A percentile compares a stretch with the other conserved stretches of the same genome.
These are phyloP conservation scores for Beverwykella pulmonaria DNA, from an alignment of 495 filamentous ascomycete species.

Conservation along the genomic window DNA sequence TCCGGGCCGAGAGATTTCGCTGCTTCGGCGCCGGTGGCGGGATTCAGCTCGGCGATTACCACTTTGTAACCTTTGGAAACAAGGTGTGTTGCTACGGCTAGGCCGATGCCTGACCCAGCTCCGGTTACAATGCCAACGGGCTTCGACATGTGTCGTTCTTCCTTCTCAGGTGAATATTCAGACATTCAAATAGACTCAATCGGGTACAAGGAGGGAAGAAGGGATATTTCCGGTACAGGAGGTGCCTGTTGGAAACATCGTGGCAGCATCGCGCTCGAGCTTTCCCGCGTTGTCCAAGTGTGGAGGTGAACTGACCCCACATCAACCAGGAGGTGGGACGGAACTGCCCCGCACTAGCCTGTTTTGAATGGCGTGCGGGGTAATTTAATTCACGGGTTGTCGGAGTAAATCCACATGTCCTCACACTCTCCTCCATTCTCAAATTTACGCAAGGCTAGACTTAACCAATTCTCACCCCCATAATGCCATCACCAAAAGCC, in stretches of 20 bases:
- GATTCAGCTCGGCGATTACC: conserved; percentile 51
- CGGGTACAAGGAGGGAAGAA: not conserved
- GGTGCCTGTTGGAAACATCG: not conserved
- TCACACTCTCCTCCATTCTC: not conserved
- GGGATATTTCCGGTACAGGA: not conserved
- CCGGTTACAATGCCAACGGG: conserved; percentile 48
- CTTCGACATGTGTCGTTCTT: conserved; percentile 19
- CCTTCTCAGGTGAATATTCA: not conserved
- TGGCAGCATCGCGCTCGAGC: not conserved
- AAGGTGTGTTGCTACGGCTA: conserved; percentile 50
- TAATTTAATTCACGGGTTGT: not conserved
- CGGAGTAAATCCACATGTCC: not conserved
- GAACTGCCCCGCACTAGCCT: conserved; percentile 8
- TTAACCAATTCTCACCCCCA: not conserved
- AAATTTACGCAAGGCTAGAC: not conserved
- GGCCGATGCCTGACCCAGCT: conserved; percentile 52
- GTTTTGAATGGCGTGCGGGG: conserved; percentile 3
- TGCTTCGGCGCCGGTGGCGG: conserved; percentile 32
- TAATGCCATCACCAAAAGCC: conserved; percentile 17
- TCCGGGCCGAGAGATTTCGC: conserved; percentile 24
- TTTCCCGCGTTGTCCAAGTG: conserved; percentile 1
- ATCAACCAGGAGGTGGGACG: not conserved
- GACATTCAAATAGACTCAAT: not conserved
- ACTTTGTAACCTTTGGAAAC: conserved; percentile 42
- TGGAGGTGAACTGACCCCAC: conserved; percentile 21